These are phyloP conservation scores for Teratosphaeria epicoccoides DNA, from an alignment of 2,329 filamentous ascomycete species.

Conservation along the genomic window DNA sequence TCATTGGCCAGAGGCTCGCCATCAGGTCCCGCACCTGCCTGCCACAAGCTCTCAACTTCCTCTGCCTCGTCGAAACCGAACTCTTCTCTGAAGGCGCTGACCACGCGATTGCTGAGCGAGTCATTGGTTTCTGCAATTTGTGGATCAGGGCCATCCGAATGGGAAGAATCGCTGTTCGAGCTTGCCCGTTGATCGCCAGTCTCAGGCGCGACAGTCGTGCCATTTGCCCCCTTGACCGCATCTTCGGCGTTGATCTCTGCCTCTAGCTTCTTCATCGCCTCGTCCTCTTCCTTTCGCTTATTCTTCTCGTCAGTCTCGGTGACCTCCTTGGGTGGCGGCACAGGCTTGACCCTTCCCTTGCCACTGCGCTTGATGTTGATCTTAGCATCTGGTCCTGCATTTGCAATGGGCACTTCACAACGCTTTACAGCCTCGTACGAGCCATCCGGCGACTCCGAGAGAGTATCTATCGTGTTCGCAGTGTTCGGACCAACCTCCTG, in stretches of 20 bases:
- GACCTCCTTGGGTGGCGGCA: constrained; percentile 16
- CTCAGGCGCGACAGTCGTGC: background rate
- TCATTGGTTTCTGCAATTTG: constrained; percentile 6
- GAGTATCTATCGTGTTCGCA: background rate
- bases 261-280: constrained; percentile 6
- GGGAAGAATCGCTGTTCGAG: constrained; percentile 8
- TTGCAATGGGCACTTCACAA: constrained; percentile 25
- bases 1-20: background rate
- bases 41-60: constrained; percentile 3
- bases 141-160: constrained; percentile 8
- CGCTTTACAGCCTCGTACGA: background rate
- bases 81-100: constrained; percentile 15
- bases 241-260: constrained; percentile 9
- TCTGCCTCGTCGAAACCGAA: constrained; percentile 14
- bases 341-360: constrained; percentile 14
- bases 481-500: background rate
- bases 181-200: background rate
- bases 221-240: background rate
- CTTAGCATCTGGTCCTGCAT: constrained; percentile 26
- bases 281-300: constrained; percentile 7
- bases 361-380: constrained; percentile 23
- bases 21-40: constrained; percentile 1
- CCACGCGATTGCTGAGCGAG: constrained; percentile 9
- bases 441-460: background rate
- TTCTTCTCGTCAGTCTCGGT: constrained; percentile 5